A percentile compares a stretch with the other conserved stretches of the same genome.
phyloP scores from a whole-genome alignment of 306 rosid species.

The Corylus avellana region DNA sequence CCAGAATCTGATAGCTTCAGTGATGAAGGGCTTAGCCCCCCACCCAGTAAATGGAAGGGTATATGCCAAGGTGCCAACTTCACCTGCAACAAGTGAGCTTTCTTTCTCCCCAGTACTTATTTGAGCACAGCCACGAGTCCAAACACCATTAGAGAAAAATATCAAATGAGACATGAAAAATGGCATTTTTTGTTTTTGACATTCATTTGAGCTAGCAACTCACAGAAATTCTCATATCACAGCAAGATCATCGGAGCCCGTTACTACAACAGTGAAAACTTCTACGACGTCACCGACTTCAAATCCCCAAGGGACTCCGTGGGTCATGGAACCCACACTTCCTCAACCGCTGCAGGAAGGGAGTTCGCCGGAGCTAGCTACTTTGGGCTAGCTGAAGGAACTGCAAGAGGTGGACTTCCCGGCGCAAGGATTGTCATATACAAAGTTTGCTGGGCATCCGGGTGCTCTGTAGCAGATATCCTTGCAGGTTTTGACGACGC shows the following conservation, averaged over 20 bases:
- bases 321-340: conserved; percentile 39
- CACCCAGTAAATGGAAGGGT: conserved; percentile 46
- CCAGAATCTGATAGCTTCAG: conserved; percentile 43
- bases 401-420: conserved; percentile 36
- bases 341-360: conserved; percentile 41
- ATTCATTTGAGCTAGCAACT: not conserved
- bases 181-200: not conserved
- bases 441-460: conserved; percentile 33
- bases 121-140: not conserved
- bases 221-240: not conserved
- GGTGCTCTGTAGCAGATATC: conserved; percentile 19
- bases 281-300: conserved; percentile 20
- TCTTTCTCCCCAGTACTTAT: not conserved
- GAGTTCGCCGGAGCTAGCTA: conserved; percentile 27
- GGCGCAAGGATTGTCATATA: conserved; percentile 34
- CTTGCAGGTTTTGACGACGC: conserved; percentile 40
- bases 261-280: conserved; percentile 8
- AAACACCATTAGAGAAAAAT: not conserved
- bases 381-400: conserved; percentile 36
- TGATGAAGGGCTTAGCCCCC: conserved; percentile 23
- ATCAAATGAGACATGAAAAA: not conserved
- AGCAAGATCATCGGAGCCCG: conserved; percentile 42
- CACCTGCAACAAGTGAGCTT: conserved; percentile 44
- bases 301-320: conserved; percentile 36
- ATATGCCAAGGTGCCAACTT: conserved; percentile 33